These are phyloP conservation scores for Cruciata laevipes DNA, from an alignment of 257 asterid species.

Conservation along the genomic window DNA sequence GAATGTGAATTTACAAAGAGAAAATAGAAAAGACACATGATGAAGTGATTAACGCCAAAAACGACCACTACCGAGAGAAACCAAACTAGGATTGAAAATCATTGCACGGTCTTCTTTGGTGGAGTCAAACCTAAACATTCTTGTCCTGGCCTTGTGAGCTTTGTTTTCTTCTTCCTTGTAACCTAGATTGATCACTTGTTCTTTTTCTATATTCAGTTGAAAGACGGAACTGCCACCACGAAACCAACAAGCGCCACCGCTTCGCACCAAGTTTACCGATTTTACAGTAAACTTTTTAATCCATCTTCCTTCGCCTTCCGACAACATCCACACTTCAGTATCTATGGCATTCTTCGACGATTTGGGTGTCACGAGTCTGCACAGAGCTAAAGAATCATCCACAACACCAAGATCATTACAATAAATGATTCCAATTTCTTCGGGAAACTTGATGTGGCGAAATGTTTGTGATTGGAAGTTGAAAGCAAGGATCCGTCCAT, in stretches of 20 bases:
- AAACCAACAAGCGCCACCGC: neutral
- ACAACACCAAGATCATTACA: neutral
- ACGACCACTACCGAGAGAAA: neutral
- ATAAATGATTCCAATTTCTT: neutral
- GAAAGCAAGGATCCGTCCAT: neutral
- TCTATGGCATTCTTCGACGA: neutral
- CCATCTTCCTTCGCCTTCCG: neutral
- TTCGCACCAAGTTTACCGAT: neutral
- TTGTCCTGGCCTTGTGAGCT: neutral
- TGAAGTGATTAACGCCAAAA: neutral
- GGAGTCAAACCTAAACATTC: neutral
- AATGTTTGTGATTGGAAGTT: neutral
- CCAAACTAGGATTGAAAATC: neutral
- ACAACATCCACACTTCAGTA: neutral
- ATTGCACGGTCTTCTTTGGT: no score
- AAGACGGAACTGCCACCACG: neutral
- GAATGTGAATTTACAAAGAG: no score
- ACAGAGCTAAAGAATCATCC: neutral
- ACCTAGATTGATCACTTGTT: no score
- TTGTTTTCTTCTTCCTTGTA: neutral
- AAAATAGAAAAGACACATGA: no score
- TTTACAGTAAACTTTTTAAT: no score
- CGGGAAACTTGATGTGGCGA: neutral
- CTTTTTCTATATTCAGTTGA: neutral
- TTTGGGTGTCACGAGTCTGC: neutral